Evolutionary conservation across 2,329 filamentous ascomycete species (phyloP).

Genomic region (Pseudonectria buxi): DNA sequence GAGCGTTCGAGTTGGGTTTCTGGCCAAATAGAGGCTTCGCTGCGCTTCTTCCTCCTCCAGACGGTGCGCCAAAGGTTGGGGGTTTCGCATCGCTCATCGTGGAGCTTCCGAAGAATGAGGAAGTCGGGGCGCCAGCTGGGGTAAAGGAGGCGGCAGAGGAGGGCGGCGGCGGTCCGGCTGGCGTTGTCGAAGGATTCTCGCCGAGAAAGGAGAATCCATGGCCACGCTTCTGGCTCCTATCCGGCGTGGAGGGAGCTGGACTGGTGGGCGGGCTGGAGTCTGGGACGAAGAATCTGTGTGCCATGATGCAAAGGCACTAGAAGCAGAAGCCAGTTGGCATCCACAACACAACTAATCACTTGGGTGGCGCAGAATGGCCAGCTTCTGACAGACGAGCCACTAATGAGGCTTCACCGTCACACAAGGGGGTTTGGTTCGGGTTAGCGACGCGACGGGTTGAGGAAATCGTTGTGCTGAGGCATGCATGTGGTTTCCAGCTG

Average conservation of each 20-base stretch:
- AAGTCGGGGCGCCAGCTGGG: conserved; percentile 49
- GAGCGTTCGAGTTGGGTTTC: conserved; percentile 32
- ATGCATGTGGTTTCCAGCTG: conserved; percentile 11
- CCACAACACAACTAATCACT: conserved; percentile 3
- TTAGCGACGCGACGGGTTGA: conserved; percentile 8
- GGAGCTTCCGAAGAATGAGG: conserved; percentile 48
- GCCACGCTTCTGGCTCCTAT: conserved; percentile 29
- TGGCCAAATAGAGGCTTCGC: conserved; percentile 33
- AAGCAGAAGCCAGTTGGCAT: conserved; percentile 16
- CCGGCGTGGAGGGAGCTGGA: conserved; percentile 44
- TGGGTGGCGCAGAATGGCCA: conserved; percentile 7
- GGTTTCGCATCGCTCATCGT: conserved; percentile 37
- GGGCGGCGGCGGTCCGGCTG: conserved; percentile 43
- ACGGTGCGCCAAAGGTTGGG: conserved; percentile 32
- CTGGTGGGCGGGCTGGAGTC: conserved; percentile 37
- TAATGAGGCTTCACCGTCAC: conserved; percentile 4
- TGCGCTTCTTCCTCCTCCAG: conserved; percentile 16
- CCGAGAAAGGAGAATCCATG: conserved; percentile 33
- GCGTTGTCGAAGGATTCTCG: conserved; percentile 46
- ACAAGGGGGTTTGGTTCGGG: conserved; percentile 7
- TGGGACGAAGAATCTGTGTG: conserved; percentile 35
- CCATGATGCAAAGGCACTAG: conserved; percentile 27
- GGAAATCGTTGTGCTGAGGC: conserved; percentile 10
- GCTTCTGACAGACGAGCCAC: conserved; percentile 4
- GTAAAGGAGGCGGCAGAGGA: conserved; percentile 50